Evolutionary conservation across 78 protist genomes (phyloP).

Genomic region (Dictyostelium citrinum): DNA sequence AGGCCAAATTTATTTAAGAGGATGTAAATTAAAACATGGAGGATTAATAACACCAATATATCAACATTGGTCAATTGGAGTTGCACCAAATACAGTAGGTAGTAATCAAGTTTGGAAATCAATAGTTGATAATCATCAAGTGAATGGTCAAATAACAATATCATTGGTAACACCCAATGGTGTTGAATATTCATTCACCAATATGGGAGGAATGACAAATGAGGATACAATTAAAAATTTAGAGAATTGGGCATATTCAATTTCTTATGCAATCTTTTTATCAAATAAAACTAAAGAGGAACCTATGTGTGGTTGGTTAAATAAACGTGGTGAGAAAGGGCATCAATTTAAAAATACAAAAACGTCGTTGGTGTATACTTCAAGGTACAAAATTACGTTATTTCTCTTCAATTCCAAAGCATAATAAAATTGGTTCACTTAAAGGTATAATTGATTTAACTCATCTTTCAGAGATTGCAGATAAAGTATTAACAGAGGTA

Average conservation of each 20-base stretch:
- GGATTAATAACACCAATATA: constrained; percentile 72
- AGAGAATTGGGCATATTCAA: constrained; percentile 69
- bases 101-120: constrained; percentile 24
- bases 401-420: constrained; percentile 22
- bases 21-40: constrained; percentile 71
- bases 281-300: constrained; percentile 64
- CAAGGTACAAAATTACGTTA: constrained; percentile 60
- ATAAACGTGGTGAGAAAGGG: constrained; percentile 72
- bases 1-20: constrained; percentile 71
- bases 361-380: constrained; percentile 47
- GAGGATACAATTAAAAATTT: constrained; percentile 26
- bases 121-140: background rate
- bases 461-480: constrained; percentile 46
- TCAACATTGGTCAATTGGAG: constrained; percentile 76
- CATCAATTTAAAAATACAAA: constrained; percentile 68
- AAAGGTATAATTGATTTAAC: constrained; percentile 62
- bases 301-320: constrained; percentile 60
- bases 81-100: constrained; percentile 20
- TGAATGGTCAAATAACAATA: background rate
- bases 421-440: constrained; percentile 34
- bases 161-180: constrained; percentile 62
- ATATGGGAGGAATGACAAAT: background rate
- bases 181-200: constrained; percentile 65
- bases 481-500: constrained; percentile 37
- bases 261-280: constrained; percentile 54